A percentile compares a stretch with the other conserved stretches of the same genome.
These are phyloP conservation scores for Erythrobasidium hasegawianum DNA, from an alignment of 1,284 basidiomycete genomes.

Conservation along the genomic window DNA sequence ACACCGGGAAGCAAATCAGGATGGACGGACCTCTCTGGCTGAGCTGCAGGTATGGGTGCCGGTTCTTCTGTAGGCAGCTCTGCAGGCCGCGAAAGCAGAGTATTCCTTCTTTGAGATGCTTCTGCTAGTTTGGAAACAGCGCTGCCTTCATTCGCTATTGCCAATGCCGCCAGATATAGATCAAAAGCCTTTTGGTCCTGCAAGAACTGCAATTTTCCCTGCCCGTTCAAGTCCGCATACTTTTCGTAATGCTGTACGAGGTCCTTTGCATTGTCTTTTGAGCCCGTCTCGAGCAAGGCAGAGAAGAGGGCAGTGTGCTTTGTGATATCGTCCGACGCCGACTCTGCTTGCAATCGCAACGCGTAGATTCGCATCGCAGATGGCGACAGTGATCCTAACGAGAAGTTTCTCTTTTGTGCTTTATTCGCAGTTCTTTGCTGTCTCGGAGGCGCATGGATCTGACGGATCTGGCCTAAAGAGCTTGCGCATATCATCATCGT, in stretches of 20 bases:
- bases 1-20: constrained; percentile 68
- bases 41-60: not conserved
- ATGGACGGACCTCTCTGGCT: constrained; percentile 4
- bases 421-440: not conserved
- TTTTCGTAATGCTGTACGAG: constrained; percentile 28
- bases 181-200: constrained; percentile 58
- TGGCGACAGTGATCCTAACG: constrained; percentile 35
- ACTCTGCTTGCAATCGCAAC: constrained; percentile 35
- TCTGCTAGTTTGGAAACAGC: constrained; percentile 54
- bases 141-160: constrained; percentile 58
- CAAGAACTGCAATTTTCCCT: not conserved
- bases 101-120: constrained; percentile 20
- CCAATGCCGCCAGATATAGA: constrained; percentile 64
- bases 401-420: constrained; percentile 12
- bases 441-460: not conserved
- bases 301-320: constrained; percentile 23
- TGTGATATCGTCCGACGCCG: constrained; percentile 23
- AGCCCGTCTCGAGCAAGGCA: constrained; percentile 21
- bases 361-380: constrained; percentile 38
- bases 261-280: constrained; percentile 21
- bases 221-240: constrained; percentile 5
- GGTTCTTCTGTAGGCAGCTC: constrained; percentile 9
- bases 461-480: too few species aligned
- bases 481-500: too few species aligned
- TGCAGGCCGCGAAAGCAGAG: constrained; percentile 13